phyloP scores from a whole-genome alignment of 306 rosid species.

The Gillenia trifoliata region DNA sequence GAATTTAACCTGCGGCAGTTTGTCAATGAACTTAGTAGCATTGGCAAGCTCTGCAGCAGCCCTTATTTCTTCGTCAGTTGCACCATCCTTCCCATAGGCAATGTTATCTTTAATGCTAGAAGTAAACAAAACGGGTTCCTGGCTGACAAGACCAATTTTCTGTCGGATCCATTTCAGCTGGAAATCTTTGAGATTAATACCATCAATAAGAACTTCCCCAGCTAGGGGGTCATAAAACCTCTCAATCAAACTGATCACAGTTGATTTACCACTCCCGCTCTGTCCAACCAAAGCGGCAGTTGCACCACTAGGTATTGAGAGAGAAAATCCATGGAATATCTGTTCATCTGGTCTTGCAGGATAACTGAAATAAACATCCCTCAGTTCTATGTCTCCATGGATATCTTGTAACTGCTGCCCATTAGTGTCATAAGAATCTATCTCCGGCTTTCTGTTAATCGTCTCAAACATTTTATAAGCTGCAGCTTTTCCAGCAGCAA shows the following conservation, averaged over 20 bases:
- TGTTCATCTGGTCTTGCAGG: conserved; percentile 62
- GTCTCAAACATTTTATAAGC: conserved; percentile 84
- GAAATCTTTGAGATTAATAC: conserved; percentile 56
- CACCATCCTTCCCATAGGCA: conserved; percentile 72
- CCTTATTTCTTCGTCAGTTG: conserved; percentile 61
- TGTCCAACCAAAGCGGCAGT: conserved; percentile 78
- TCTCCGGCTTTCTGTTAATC: conserved; percentile 61
- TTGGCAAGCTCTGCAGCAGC: conserved; percentile 72
- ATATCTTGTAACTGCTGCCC: conserved; percentile 56
- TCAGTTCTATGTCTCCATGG: conserved; percentile 58
- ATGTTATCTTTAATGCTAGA: conserved; percentile 74
- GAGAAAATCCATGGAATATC: conserved; percentile 54
- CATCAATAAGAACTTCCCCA: conserved; percentile 74
- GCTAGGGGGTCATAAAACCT: conserved; percentile 78
- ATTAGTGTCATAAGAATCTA: conserved; percentile 51
- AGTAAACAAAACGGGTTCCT: conserved; percentile 70
- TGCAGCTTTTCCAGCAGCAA: conserved; percentile 83
- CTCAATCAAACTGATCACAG: conserved; percentile 68
- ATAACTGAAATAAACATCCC: conserved; percentile 62
- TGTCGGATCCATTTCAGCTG: conserved; percentile 80
- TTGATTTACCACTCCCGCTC: conserved; percentile 89
- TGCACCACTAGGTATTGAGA: conserved; percentile 60
- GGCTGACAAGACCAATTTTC: conserved; percentile 78
- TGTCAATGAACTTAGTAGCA: conserved; percentile 67
- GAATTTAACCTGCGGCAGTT: conserved; percentile 51